Conservation (phyloP, 2,329 filamentous ascomycete genomes). For the Pyrenochaeta sp. region DNA sequence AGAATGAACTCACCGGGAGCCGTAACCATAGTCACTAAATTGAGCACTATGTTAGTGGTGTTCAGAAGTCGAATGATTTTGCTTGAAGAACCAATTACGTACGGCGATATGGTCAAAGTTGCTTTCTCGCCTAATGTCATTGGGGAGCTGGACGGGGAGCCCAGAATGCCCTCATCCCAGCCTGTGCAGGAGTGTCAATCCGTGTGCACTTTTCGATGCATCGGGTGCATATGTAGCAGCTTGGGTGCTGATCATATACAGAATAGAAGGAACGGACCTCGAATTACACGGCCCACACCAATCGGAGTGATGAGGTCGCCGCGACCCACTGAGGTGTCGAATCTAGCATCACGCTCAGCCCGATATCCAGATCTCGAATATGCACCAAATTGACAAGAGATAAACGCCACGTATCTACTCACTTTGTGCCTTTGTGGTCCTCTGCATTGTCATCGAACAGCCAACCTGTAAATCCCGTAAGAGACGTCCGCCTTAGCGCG, state of each 20-base stretch:
- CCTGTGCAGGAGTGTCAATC: slow-evolving; percentile 46
- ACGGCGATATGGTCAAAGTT: slow-evolving; percentile 81
- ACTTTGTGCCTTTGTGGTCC: slow-evolving; percentile 75
- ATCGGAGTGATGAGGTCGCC: slow-evolving; percentile 80
- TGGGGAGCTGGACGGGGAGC: slow-evolving; percentile 49
- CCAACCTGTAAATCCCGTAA: slow-evolving; percentile 60
- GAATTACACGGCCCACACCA: slow-evolving; percentile 85
- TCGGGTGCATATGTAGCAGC: slow-evolving; percentile 8
- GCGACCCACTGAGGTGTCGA: slow-evolving; percentile 84
- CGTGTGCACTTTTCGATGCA: slow-evolving; percentile 11
- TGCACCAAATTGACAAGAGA: slow-evolving; percentile 1
- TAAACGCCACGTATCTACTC: slow-evolving; percentile 48
- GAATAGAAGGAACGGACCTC: slow-evolving; percentile 64
- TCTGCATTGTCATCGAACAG: slow-evolving; percentile 72
- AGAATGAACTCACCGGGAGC: slow-evolving; percentile 42
- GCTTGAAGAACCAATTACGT: slow-evolving; percentile 45
- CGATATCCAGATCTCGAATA: slow-evolving; percentile 2
- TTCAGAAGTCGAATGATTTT: background rate
- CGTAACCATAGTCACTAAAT: slow-evolving; percentile 49
- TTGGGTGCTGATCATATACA: slow-evolving; percentile 3
- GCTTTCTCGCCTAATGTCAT: slow-evolving; percentile 95
- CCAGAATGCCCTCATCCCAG: slow-evolving; percentile 73
- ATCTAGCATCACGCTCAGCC: slow-evolving; percentile 63
- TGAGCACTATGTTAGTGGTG: slow-evolving; percentile 26
- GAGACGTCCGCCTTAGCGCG: slow-evolving; percentile 10